Percentiles rank a stretch among this genome's conserved stretches.
Conservation (phyloP, 2,329 filamentous ascomycete genomes). For the Apiospora aurea region DNA sequence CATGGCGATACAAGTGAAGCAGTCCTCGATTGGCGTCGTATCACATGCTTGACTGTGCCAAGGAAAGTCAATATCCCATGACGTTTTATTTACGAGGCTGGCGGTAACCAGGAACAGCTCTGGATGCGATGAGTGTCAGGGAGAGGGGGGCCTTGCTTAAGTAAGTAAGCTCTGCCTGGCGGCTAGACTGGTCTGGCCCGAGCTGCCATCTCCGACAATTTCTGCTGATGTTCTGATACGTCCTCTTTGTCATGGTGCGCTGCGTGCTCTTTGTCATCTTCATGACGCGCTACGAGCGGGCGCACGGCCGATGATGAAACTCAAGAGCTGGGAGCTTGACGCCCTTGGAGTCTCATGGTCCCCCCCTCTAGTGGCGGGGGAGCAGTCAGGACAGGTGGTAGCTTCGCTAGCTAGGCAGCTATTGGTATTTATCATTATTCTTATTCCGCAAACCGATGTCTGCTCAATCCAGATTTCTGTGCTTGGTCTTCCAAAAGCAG, state of each 20-base stretch:
- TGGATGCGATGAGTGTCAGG: neutral
- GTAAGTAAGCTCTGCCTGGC: neutral
- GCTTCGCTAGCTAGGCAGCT: neutral
- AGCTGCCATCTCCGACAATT: neutral
- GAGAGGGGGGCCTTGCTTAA: neutral
- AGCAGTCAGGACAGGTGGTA: neutral
- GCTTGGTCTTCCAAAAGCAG: no score
- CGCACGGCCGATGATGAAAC: conserved; percentile 11
- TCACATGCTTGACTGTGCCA: neutral
- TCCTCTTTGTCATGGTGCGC: neutral
- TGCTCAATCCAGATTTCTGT: neutral
- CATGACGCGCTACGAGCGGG: neutral
- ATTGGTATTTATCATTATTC: neutral
- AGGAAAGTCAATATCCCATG: neutral
- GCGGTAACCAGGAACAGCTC: neutral
- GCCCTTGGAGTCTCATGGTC: neutral
- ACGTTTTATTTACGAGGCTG: neutral
- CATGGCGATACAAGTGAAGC: neutral
- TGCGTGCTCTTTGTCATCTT: neutral
- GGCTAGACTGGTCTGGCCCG: neutral
- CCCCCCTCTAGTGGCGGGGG: neutral
- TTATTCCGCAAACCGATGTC: neutral
- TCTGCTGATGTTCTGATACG: neutral
- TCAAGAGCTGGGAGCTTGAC: conserved; percentile 7
- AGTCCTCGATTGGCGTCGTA: neutral